Conservation (phyloP, 306 rosid species). For the Vigna reflexopilosa region DNA sequence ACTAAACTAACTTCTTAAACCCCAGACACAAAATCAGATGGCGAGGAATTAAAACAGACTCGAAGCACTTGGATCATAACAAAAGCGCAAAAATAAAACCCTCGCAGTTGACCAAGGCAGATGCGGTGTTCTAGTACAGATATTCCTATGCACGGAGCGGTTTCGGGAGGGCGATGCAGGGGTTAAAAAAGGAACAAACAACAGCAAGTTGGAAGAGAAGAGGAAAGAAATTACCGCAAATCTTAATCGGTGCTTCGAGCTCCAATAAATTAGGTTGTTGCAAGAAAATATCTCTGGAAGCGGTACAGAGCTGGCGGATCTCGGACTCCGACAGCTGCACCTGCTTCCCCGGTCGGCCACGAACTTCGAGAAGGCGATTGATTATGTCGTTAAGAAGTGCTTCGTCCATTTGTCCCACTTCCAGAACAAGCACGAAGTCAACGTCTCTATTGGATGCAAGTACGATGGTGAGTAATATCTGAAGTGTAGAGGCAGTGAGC, state of each 20-base stretch:
- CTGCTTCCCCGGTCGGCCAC: conserved; percentile 94
- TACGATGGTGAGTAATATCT: background rate
- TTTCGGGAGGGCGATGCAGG: background rate
- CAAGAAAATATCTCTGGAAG: conserved; percentile 80
- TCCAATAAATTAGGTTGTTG: conserved; percentile 90
- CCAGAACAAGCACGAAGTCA: conserved; percentile 15
- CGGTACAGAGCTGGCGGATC: conserved; percentile 87
- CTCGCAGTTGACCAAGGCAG: conserved; percentile 8
- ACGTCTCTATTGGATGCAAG: conserved; percentile 30
- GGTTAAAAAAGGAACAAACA: background rate
- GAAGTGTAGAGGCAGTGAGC: conserved; percentile 16
- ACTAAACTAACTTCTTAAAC: background rate
- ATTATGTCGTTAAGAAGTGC: conserved; percentile 83
- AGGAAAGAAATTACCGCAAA: conserved; percentile 68
- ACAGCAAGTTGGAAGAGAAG: background rate
- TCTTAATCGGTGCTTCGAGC: conserved; percentile 97
- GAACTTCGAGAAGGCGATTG: conserved; percentile 89
- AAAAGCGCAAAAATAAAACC: conserved; percentile 12
- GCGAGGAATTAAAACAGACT: conserved; percentile 10
- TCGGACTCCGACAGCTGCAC: conserved; percentile 93
- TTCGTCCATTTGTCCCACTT: conserved; percentile 65
- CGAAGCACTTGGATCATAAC: conserved; percentile 1
- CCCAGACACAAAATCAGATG: conserved; percentile 3
- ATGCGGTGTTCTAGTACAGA: conserved; percentile 1
- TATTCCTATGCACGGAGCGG: background rate